Evolutionary conservation across 2,329 filamentous ascomycete species (phyloP), one percentile per base, ranked within the genome.

Genomic region (Podosphaera xanthii): DNA sequence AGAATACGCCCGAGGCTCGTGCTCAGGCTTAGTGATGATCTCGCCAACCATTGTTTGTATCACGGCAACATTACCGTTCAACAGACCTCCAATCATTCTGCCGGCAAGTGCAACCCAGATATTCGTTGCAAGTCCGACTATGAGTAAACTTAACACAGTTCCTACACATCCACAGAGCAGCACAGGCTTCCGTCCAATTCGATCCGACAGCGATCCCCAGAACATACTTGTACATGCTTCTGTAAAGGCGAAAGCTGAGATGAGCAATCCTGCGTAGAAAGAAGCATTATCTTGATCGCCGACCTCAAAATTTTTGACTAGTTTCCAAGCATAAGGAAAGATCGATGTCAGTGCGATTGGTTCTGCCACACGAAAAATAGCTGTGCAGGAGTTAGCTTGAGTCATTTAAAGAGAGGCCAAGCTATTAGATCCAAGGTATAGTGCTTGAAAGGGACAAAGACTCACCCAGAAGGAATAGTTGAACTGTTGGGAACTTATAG

Each of bases 301-400:
- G 65, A 90, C 77, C 48, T 86, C 68, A 71, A 88, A 88, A 65
- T 81, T 77, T 71, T 86, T 86, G 64, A 91, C 83, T 65, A 91
- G 81, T 61, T 84, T 79, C 85, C 86, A 94, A 61, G 87, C 87
- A 71, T 95, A 96, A 30, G 90, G 90, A 67, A 91, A 94, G 71
- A 95, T 92, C 68, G 87, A 92, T 1, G 89, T 95, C 63, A 96
- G 79, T 57, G 90, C 89, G 66, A 96, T 91, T 31, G 90, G 90
- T 71, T 96, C 90, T 58, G 89, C 87, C 64, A 96, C 81, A 63
- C 90, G 87, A 69, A 94, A 90, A 75, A 95, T 87, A 70, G 88
- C 63, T 64, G 49, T 22, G 12, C 54, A 22, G 36, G 58, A 60
- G 49, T 66, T 60, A 66, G 60, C 57, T 42, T 36, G 8, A 30